Conservation (phyloP, 2,329 filamentous ascomycete species). For the Elsinoe australis region DNA sequence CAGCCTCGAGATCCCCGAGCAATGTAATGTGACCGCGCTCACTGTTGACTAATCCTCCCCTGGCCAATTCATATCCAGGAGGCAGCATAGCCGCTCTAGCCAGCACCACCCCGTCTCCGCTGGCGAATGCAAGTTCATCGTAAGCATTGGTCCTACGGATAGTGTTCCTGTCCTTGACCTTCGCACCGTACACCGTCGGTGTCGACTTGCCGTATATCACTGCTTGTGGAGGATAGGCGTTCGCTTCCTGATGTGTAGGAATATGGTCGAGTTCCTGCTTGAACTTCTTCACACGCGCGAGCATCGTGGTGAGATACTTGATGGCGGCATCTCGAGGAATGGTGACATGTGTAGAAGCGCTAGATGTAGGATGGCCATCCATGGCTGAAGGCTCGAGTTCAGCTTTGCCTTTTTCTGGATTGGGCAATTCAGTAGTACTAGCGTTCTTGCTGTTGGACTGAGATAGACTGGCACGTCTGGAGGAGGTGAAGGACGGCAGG, state of each 20-base stretch:
- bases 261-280: constrained; percentile 63
- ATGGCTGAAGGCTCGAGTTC: constrained; percentile 17
- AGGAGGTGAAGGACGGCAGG: constrained; percentile 20
- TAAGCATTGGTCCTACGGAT: constrained; percentile 73
- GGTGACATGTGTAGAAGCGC: constrained; percentile 38
- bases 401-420: constrained; percentile 15
- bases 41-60: constrained; percentile 66
- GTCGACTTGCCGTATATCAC: constrained; percentile 81
- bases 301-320: constrained; percentile 66
- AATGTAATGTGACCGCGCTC: constrained; percentile 83
- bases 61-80: constrained; percentile 64
- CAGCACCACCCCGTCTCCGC: constrained; percentile 82
- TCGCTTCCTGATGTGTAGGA: constrained; percentile 52
- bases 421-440: constrained; percentile 21
- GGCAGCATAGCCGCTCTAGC: constrained; percentile 81
- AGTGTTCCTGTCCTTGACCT: constrained; percentile 62
- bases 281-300: constrained; percentile 65
- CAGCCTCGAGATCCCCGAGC: constrained; percentile 73
- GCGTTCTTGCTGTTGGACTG: constrained; percentile 22
- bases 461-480: background rate
- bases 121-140: constrained; percentile 77
- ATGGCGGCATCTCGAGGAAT: constrained; percentile 49
- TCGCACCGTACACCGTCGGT: constrained; percentile 76
- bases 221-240: constrained; percentile 72
- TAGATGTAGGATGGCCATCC: constrained; percentile 19